Conservation (phyloP, 805 yeast species). For the Teunomyces atbi region DNA sequence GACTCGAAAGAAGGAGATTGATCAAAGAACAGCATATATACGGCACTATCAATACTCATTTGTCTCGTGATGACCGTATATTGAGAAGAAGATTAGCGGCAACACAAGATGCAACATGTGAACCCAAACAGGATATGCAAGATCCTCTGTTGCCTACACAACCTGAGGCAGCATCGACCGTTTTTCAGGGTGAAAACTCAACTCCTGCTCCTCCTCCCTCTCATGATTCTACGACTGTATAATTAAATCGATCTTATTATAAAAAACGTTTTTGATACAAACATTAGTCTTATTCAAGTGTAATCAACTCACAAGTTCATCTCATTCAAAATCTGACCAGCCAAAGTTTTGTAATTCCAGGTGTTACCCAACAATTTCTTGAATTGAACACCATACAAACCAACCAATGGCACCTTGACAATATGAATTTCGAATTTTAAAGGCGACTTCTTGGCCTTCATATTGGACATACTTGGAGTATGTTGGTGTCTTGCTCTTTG, state of each 20-base stretch:
- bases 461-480: conserved; percentile 24
- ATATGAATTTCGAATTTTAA: conserved; percentile 87
- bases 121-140: background rate
- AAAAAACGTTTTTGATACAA: background rate
- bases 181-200: too few species aligned
- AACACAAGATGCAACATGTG: background rate
- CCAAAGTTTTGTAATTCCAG: conserved; percentile 90
- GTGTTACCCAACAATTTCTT: conserved; percentile 92
- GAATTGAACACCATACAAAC: conserved; percentile 91
- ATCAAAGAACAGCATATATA: conserved; percentile 27
- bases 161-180: background rate
- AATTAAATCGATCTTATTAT: conserved; percentile 1
- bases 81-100: conserved; percentile 27
- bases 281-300: background rate
- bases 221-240: conserved; percentile 5
- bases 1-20: conserved; percentile 41
- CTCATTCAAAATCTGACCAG: conserved; percentile 76
- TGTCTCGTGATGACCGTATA: conserved; percentile 34
- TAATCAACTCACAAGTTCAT: conserved; percentile 48
- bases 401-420: conserved; percentile 87
- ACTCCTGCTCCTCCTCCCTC: background rate
- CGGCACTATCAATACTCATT: conserved; percentile 17
- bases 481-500: conserved; percentile 43
- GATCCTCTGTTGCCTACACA: background rate
- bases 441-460: conserved; percentile 42